A percentile compares a stretch with the other conserved stretches of the same genome.
Evolutionary conservation across 2,329 filamentous ascomycete genomes (phyloP).

Genomic region (Dissoconium aciculare): DNA sequence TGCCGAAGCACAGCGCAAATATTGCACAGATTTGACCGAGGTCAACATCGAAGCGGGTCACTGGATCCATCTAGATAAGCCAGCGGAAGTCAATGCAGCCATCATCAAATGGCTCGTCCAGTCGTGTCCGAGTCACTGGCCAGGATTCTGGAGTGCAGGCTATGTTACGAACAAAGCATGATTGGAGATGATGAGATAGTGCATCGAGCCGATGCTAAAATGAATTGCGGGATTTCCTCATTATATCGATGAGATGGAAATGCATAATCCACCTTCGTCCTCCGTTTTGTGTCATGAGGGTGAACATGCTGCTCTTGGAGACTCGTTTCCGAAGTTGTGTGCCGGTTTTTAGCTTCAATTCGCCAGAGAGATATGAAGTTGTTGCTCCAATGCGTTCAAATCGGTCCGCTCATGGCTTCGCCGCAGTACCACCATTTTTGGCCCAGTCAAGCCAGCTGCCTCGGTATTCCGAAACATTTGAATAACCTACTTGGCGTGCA

Average conservation of each 20-base stretch:
- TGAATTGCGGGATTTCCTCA: no score
- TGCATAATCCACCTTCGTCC: no score
- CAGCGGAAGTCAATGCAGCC: slow-evolving; percentile 13
- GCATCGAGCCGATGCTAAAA: no score
- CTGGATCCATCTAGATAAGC: slow-evolving; percentile 18
- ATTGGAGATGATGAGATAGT: no score
- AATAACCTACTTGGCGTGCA: slow-evolving; percentile 63
- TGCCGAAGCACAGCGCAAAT: slow-evolving; percentile 23
- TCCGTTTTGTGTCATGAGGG: no score
- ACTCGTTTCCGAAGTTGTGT: no score
- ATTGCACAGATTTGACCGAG: slow-evolving; percentile 27
- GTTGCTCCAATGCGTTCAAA: no score
- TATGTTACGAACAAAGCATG: slow-evolving; percentile 9
- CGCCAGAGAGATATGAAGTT: no score
- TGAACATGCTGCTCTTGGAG: no score
- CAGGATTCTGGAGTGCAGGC: slow-evolving; percentile 9
- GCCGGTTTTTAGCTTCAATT: no score
- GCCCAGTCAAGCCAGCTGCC: slow-evolving; percentile 78
- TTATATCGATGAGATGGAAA: no score
- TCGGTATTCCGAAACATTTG: slow-evolving; percentile 53
- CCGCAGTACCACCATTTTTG: slow-evolving; percentile 49
- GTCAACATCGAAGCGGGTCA: slow-evolving; percentile 21
- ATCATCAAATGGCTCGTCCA: slow-evolving; percentile 17
- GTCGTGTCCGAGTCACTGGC: slow-evolving; percentile 11
- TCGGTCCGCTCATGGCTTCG: slow-evolving; percentile 12